These are phyloP conservation scores for Capronia americana DNA, from an alignment of 2,329 filamentous ascomycete genomes.

Conservation along the genomic window DNA sequence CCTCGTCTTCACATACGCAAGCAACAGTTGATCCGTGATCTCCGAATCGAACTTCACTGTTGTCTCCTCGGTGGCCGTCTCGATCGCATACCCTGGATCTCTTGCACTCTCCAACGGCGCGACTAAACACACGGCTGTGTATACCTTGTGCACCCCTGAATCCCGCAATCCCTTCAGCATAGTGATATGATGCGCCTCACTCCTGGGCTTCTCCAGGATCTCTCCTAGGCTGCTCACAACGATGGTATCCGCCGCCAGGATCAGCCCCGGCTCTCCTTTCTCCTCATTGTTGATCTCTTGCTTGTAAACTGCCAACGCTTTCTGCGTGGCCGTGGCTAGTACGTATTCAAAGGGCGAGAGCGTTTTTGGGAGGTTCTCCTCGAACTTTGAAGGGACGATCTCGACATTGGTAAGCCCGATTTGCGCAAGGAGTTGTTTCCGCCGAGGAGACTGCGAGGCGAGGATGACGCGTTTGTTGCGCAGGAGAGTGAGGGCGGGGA, in stretches of 20 bases:
- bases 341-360: constrained; percentile 91
- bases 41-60: constrained; percentile 81
- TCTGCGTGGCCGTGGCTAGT: constrained; percentile 80
- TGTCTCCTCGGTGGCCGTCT: constrained; percentile 86
- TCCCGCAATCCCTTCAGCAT: constrained; percentile 87
- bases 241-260: constrained; percentile 89
- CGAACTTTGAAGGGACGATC: constrained; percentile 79
- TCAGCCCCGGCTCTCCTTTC: constrained; percentile 76
- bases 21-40: constrained; percentile 80
- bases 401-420: constrained; percentile 83
- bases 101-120: constrained; percentile 79
- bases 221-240: constrained; percentile 76
- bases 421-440: constrained; percentile 78
- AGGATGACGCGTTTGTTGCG: constrained; percentile 83
- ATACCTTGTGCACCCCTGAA: constrained; percentile 76
- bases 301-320: constrained; percentile 76
- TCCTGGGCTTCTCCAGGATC: constrained; percentile 90
- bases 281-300: constrained; percentile 62
- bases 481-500: constrained; percentile 79
- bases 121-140: constrained; percentile 84
- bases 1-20: constrained; percentile 71
- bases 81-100: constrained; percentile 84
- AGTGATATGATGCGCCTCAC: constrained; percentile 76
- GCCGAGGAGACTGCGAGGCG: constrained; percentile 84
- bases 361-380: constrained; percentile 83